These are phyloP conservation scores for Yamadazyma dendronema DNA, from an alignment of 1,139 yeast genomes.

Conservation along the genomic window DNA sequence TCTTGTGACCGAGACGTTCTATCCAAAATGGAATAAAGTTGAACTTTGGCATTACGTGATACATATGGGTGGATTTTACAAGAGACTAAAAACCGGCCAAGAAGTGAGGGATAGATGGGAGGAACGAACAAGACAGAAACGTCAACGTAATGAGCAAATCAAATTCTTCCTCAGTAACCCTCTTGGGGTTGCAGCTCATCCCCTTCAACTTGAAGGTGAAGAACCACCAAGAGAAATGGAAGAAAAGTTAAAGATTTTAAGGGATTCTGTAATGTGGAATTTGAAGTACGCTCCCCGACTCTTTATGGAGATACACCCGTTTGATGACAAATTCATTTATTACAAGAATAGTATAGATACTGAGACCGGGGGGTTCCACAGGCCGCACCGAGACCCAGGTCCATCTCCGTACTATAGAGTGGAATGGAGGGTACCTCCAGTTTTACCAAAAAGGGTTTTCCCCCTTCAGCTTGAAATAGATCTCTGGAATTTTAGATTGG, in stretches of 20 bases:
- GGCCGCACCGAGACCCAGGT: no score
- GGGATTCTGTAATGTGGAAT: background rate
- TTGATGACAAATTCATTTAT: background rate
- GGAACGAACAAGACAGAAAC: no score
- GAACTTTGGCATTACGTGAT: background rate
- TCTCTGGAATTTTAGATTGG: background rate
- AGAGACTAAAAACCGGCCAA: no score
- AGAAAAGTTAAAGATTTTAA: background rate
- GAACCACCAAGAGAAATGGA: background rate
- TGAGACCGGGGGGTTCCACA: background rate
- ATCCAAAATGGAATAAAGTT: background rate
- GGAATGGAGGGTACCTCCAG: background rate
- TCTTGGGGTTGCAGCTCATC: no score
- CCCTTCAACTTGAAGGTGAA: background rate
- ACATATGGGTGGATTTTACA: background rate
- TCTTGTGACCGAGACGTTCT: background rate
- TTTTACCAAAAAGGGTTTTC: background rate
- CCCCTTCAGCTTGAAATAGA: background rate
- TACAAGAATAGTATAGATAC: conserved; percentile 4
- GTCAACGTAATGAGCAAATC: no score
- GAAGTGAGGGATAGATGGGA: no score
- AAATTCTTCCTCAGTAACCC: no score
- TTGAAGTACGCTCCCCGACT: conserved; percentile 3
- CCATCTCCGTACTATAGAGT: background rate
- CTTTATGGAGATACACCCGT: conserved; percentile 5